Conservation (phyloP, 2,329 filamentous ascomycete genomes). For the Corinectria fuckeliana region DNA sequence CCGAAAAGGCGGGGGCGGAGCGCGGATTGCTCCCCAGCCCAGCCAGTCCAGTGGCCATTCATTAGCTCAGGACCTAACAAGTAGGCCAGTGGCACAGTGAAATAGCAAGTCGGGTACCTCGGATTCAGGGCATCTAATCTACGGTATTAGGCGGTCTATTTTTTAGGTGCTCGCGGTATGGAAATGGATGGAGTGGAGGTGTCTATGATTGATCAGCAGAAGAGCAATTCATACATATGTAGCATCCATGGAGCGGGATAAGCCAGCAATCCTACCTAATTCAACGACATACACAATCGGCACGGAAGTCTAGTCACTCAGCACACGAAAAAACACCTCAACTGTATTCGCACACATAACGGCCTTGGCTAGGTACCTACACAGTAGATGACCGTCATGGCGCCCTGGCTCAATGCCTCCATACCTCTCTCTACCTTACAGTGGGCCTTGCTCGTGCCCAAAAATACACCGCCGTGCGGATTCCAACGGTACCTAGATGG, state of each 20-base stretch:
- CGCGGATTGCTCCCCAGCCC: conserved; percentile 15
- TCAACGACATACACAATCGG: background rate
- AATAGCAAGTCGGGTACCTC: too few relatives aligned
- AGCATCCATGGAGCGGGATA: too few relatives aligned
- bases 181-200: too few relatives aligned
- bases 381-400: conserved; percentile 8
- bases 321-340: background rate
- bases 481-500: conserved; percentile 21
- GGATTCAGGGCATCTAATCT: background rate
- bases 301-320: too few relatives aligned
- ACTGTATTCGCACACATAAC: too few relatives aligned
- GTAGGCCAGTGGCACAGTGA: conserved; percentile 11
- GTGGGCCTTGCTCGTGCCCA: conserved; percentile 10
- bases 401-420: too few relatives aligned
- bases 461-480: conserved; percentile 17
- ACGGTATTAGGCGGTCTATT: too few relatives aligned
- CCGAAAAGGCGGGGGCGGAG: conserved; percentile 40
- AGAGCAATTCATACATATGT: background rate
- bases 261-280: too few relatives aligned
- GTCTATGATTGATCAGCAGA: background rate
- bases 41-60: background rate
- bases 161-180: too few relatives aligned
- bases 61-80: too few relatives aligned
- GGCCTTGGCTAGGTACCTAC: background rate
- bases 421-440: conserved; percentile 10